These are phyloP conservation scores for Lavandula angustifolia DNA, from an alignment of 257 asterid genomes.

Conservation along the genomic window DNA sequence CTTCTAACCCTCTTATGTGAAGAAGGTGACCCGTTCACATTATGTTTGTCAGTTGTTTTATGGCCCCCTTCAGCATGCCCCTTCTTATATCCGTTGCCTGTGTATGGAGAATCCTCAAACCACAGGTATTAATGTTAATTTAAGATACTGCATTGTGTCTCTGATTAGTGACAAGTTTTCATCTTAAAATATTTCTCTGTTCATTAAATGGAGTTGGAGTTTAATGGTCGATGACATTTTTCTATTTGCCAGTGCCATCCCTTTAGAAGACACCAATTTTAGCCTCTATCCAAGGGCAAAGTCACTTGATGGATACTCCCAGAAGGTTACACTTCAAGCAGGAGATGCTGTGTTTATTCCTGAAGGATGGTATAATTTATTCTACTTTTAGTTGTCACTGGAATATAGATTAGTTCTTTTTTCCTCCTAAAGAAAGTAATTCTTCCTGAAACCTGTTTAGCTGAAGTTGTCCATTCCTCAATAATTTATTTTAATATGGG, in stretches of 20 bases:
- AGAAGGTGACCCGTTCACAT: constrained; percentile 22
- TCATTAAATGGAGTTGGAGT: constrained; percentile 28
- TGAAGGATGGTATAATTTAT: constrained; percentile 80
- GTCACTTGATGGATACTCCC: constrained; percentile 54
- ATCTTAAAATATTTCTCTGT: constrained; percentile 1
- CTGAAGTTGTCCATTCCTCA: constrained; percentile 13
- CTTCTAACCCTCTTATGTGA: constrained; percentile 25
- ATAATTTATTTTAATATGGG: constrained; percentile 15
- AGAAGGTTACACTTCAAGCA: constrained; percentile 78
- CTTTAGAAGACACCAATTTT: constrained; percentile 59
- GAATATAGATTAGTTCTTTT: constrained; percentile 12
- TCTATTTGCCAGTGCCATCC: constrained; percentile 59
- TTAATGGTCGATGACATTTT: constrained; percentile 15
- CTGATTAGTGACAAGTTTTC: constrained; percentile 18
- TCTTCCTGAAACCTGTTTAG: too few species aligned
- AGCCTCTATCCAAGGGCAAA: constrained; percentile 71
- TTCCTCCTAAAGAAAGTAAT: too few species aligned
- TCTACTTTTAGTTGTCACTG: constrained; percentile 16
- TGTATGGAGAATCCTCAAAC: constrained; percentile 94
- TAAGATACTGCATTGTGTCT: constrained; percentile 5
- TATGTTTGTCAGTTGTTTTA: constrained; percentile 59
- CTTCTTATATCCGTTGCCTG: constrained; percentile 70
- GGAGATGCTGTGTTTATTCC: constrained; percentile 97
- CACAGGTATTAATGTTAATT: constrained; percentile 63
- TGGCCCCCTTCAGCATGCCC: constrained; percentile 97